Conservation (phyloP, 306 rosid species). For the Acacia melanoxylon region DNA sequence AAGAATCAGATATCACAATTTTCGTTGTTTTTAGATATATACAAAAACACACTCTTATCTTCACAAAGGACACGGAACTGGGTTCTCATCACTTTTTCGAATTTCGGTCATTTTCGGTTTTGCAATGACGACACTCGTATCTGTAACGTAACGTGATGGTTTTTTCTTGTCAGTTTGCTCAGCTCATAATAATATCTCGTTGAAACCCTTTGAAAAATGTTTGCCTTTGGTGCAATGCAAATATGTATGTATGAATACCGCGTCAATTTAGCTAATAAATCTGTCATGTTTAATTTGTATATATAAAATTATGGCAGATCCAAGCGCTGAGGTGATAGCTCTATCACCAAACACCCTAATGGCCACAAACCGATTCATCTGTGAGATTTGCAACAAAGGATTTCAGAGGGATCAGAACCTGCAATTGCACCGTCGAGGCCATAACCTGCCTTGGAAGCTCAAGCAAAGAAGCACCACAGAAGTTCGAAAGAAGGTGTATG, state of each 20-base stretch:
- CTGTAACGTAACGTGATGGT: not conserved
- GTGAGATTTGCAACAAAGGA: conserved; percentile 90
- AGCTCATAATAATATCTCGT: not conserved
- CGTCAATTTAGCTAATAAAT: not conserved
- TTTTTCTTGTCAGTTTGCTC: conserved; percentile 20
- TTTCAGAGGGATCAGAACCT: conserved; percentile 91
- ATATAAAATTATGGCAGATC: conserved; percentile 40
- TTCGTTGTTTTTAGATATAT: not conserved
- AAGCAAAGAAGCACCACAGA: conserved; percentile 60
- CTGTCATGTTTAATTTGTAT: not conserved
- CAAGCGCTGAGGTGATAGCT: conserved; percentile 79
- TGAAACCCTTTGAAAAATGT: not conserved
- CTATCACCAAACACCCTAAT: conserved; percentile 69
- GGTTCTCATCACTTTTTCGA: conserved; percentile 1
- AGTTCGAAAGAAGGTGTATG: conserved; percentile 58
- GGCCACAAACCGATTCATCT: conserved; percentile 79
- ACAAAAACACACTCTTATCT: too few relatives aligned
- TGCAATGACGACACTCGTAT: not conserved
- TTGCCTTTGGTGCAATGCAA: not conserved
- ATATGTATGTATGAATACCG: not conserved
- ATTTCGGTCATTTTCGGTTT: not conserved
- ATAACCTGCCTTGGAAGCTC: conserved; percentile 91
- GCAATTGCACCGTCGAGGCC: conserved; percentile 85
- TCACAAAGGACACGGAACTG: not conserved
- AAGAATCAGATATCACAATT: not conserved